These are phyloP conservation scores for Cladosporium austrohemisphaericum DNA, from an alignment of 2,329 filamentous ascomycete species.

Conservation along the genomic window DNA sequence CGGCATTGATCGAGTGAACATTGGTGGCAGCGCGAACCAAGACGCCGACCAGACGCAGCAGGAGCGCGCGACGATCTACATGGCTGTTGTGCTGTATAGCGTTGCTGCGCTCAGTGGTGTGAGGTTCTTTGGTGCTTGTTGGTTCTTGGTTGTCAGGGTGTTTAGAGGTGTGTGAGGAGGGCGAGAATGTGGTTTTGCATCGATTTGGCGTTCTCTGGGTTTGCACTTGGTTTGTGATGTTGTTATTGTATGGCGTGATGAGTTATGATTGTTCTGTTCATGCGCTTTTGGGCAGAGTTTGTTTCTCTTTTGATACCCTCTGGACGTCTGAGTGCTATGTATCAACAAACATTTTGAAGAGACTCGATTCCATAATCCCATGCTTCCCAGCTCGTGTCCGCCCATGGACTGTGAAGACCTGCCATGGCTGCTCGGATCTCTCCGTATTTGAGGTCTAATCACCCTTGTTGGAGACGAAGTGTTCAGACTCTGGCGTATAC, in stretches of 20 bases:
- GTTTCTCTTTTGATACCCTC: no score
- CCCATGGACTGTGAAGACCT: no score
- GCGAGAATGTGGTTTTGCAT: conserved; percentile 15
- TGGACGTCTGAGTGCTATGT: no score
- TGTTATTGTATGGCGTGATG: not conserved
- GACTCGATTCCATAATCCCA: no score
- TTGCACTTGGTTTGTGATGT: conserved; percentile 24
- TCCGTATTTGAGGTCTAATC: no score
- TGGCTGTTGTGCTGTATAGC: conserved; percentile 82
- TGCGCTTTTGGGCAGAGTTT: no score
- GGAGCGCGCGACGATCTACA: conserved; percentile 71
- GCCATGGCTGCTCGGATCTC: no score
- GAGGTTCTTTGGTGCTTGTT: conserved; percentile 81
- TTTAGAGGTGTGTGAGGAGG: conserved; percentile 54
- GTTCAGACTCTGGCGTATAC: no score
- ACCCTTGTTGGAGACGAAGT: no score
- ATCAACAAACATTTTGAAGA: no score
- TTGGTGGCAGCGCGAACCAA: conserved; percentile 27
- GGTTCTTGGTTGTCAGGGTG: conserved; percentile 87
- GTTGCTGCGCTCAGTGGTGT: conserved; percentile 80
- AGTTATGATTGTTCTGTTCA: no score
- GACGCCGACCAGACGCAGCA: conserved; percentile 47
- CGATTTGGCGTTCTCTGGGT: not conserved
- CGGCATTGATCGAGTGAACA: conserved; percentile 55
- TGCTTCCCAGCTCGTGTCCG: no score